phyloP scores from a whole-genome alignment of 345 rosid species.

The Corchorus olitorius region DNA sequence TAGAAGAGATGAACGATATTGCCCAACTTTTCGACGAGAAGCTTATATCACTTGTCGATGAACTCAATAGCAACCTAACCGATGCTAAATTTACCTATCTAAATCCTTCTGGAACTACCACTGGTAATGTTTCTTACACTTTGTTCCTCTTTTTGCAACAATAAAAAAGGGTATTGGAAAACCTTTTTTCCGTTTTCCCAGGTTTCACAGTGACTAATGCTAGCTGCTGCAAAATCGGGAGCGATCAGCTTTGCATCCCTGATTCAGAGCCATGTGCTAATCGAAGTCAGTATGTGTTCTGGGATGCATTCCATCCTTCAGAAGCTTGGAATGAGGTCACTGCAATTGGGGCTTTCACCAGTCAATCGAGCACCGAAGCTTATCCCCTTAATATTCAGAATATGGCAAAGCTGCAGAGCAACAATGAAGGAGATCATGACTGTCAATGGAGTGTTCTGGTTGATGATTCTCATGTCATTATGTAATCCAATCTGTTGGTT shows the following conservation, averaged over 20 bases:
- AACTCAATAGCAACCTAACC: conserved; percentile 26
- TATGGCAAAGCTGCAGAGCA: conserved; percentile 15
- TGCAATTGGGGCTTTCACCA: conserved; percentile 30
- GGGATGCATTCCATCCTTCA: conserved; percentile 60
- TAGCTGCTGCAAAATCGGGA: conserved; percentile 31
- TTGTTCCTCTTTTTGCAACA: background rate
- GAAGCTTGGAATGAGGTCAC: conserved; percentile 29
- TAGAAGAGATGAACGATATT: conserved; percentile 27
- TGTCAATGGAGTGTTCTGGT: background rate
- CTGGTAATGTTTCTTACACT: background rate
- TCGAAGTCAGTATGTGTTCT: conserved; percentile 38
- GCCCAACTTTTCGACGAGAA: conserved; percentile 34
- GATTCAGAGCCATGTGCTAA: conserved; percentile 35
- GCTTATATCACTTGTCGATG: conserved; percentile 33
- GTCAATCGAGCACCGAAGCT: conserved; percentile 19
- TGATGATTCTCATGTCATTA: background rate
- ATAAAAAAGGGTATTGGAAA: background rate
- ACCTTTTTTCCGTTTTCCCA: background rate
- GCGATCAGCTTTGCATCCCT: conserved; percentile 36
- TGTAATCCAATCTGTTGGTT: background rate
- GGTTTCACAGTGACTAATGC: conserved; percentile 33
- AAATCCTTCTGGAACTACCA: conserved; percentile 8
- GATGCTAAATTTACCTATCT: conserved; percentile 38
- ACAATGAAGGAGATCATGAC: background rate
- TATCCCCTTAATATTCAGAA: conserved; percentile 32